Conservation (phyloP, 2,329 filamentous ascomycete genomes). For the Teratosphaeriaceae sp. region DNA sequence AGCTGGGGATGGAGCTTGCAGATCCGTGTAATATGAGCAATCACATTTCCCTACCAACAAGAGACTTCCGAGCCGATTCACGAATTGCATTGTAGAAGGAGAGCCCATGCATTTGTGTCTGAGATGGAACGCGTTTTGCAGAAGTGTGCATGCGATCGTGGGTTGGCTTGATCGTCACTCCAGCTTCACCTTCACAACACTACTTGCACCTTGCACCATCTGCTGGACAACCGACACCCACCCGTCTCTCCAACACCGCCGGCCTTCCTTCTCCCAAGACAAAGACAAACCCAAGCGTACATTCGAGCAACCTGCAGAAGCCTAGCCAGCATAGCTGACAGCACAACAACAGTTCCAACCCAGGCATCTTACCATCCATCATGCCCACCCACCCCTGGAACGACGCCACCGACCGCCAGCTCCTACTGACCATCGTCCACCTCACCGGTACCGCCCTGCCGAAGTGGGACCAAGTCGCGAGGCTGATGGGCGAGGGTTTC, state of each 20-base stretch:
- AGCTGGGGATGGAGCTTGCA: background rate
- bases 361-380: too few species aligned
- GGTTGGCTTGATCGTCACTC: background rate
- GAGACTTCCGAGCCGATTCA: too few species aligned
- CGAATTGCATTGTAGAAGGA: background rate
- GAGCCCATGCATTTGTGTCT: too few species aligned
- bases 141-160: slow-evolving; percentile 5
- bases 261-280: background rate
- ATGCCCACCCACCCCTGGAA: slow-evolving; percentile 12
- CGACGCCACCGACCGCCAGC: slow-evolving; percentile 13
- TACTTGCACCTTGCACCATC: background rate
- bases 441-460: slow-evolving; percentile 8
- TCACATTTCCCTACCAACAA: background rate
- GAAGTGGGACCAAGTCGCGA: slow-evolving; percentile 16
- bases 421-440: slow-evolving; percentile 16
- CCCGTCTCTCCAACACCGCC: background rate
- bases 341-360: background rate
- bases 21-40: slow-evolving; percentile 6
- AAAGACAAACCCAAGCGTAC: too few species aligned
- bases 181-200: slow-evolving; percentile 3
- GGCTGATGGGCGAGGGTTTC: slow-evolving; percentile 15
- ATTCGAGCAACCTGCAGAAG: too few species aligned
- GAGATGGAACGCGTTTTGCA: background rate
- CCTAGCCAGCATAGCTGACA: background rate
- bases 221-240: background rate